These are phyloP conservation scores for Stagonosporopsis vannaccii DNA, from an alignment of 2,329 filamentous ascomycete species.

Conservation along the genomic window DNA sequence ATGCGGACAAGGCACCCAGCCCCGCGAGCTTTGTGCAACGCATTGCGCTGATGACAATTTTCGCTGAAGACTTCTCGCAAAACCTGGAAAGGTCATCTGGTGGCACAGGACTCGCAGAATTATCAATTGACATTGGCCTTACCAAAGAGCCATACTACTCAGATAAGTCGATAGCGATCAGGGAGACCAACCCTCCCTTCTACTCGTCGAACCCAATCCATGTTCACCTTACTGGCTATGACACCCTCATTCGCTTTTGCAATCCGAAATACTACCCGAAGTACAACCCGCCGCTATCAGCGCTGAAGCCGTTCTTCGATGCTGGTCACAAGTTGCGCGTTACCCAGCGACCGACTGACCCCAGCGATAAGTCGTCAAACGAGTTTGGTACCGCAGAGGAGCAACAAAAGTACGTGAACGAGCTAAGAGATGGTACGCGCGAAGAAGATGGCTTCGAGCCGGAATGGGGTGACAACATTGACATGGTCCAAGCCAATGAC, in stretches of 20 bases:
- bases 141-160: conserved; percentile 77
- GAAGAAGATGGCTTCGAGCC: conserved; percentile 62
- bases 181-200: conserved; percentile 45
- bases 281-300: conserved; percentile 56
- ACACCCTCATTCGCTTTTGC: conserved; percentile 76
- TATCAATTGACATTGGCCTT: conserved; percentile 69
- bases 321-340: conserved; percentile 67
- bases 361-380: conserved; percentile 53
- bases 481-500: conserved; percentile 63
- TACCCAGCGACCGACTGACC: conserved; percentile 62
- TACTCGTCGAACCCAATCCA: conserved; percentile 57
- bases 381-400: conserved; percentile 65
- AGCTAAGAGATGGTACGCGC: conserved; percentile 57
- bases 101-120: conserved; percentile 16
- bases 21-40: conserved; percentile 73
- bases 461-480: conserved; percentile 67
- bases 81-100: conserved; percentile 19
- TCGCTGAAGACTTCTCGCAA: conserved; percentile 63
- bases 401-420: conserved; percentile 63
- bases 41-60: conserved; percentile 74
- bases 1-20: conserved; percentile 70
- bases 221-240: conserved; percentile 76
- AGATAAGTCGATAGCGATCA: conserved; percentile 71
- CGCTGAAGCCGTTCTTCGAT: conserved; percentile 69
- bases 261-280: conserved; percentile 73